phyloP scores from a whole-genome alignment of 2,329 filamentous ascomycete species.

The Aspergillus novoparasiticus region DNA sequence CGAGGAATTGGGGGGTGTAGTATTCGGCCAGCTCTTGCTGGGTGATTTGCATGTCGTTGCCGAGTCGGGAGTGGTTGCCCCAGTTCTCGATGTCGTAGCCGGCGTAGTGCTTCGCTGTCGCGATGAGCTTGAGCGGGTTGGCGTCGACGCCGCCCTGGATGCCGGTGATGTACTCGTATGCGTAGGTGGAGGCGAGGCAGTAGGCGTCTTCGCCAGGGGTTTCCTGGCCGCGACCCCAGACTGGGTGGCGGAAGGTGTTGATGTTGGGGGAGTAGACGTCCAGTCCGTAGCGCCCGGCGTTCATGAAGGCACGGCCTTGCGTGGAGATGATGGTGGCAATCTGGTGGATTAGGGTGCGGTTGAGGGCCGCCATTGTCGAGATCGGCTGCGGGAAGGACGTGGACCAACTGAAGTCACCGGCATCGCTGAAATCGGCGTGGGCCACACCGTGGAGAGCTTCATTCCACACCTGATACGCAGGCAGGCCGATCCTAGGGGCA shows the following conservation, averaged over 20 bases:
- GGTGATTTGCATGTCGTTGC: slow-evolving; percentile 58
- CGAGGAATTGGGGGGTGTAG: slow-evolving; percentile 67
- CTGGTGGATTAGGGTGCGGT: slow-evolving; percentile 61
- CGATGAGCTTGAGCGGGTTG: slow-evolving; percentile 45
- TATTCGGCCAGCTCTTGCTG: slow-evolving; percentile 69
- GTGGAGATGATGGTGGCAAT: slow-evolving; percentile 58
- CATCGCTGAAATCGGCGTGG: slow-evolving; percentile 58
- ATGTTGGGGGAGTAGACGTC: slow-evolving; percentile 62
- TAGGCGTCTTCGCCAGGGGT: slow-evolving; percentile 62
- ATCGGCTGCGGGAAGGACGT: slow-evolving; percentile 70
- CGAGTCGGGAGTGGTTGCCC: slow-evolving; percentile 46
- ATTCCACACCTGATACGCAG: slow-evolving; percentile 63
- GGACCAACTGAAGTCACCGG: slow-evolving; percentile 59
- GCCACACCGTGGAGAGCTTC: slow-evolving; percentile 64
- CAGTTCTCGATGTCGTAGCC: slow-evolving; percentile 60
- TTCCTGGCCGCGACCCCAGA: slow-evolving; percentile 65
- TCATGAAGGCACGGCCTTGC: slow-evolving; percentile 67
- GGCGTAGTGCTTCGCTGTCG: slow-evolving; percentile 62
- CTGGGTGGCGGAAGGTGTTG: slow-evolving; percentile 65
- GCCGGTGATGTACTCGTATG: slow-evolving; percentile 56
- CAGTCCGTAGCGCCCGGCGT: slow-evolving; percentile 51
- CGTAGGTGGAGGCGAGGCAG: slow-evolving; percentile 52
- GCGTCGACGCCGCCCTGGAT: slow-evolving; percentile 53
- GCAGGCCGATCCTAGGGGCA: slow-evolving; percentile 58
- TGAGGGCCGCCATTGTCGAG: slow-evolving; percentile 63